Base-by-base conservation (phyloP, 2,329 filamentous ascomycete genomes). In the Monosporascus sp. region DNA sequence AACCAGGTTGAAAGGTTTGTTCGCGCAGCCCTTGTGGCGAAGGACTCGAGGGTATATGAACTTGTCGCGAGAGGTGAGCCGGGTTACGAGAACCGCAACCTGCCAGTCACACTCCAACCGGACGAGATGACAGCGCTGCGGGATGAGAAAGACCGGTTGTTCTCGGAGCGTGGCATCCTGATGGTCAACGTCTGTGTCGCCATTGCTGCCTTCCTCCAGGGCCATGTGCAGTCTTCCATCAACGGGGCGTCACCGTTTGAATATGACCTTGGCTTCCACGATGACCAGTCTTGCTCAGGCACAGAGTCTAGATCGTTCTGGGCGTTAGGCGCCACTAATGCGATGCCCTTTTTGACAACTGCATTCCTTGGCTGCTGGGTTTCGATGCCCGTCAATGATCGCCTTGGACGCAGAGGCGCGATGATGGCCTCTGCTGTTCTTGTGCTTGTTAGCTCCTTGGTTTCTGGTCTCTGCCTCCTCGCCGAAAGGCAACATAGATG, bases 161-260 rank as follows among this genome's bases (percentile, higher is more conserved):
- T 72, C 43, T 69, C 67, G 17, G 69, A 73, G 44, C 62, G 56
- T 38, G 68, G 70, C 5, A 73, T 72, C 65, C 52, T 62, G 17
- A 62, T 67, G 14, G 69, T 73, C 49, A 68, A 71, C 43, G 46
- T 67, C 24, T 73, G 70, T 2, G 71, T 74, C 18, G 71, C 70
- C 8, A 57, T 73, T 7, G 71, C 71, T 1, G 71, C 71, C 0
- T 66, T 73, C 36, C 57, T 73, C 0, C 71, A 73, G 58, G 70
- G 70, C 11, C 70, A 71, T 41, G 70, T 73, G 5, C 71, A 73
- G 50, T 70, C 69, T 3, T 72, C 70, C 11, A 67, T 73, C 52
- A 73, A 72, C 51, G 67, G 68, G 17, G 67, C 70, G 1, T 66
- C 66, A 11, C 43, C 43, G 14, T 46, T 25, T 18, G 43, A 46